phyloP scores from a whole-genome alignment of 2,329 filamentous ascomycete genomes.

The Hirsutella thompsonii region DNA sequence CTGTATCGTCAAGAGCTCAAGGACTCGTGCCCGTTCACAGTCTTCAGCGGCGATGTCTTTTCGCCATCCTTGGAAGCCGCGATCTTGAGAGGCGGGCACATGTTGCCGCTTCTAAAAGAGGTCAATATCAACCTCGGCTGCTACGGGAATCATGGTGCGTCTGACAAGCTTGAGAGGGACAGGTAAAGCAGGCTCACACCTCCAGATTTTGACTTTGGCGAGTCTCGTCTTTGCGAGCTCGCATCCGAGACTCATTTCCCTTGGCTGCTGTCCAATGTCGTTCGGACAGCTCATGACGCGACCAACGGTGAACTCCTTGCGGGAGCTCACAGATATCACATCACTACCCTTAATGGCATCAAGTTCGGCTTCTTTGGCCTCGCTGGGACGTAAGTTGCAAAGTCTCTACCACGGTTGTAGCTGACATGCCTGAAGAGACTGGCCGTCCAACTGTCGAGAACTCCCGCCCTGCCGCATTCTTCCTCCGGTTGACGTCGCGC shows the following conservation, averaged over 20 bases:
- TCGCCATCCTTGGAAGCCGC: constrained; percentile 7
- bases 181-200: too few relatives aligned
- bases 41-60: constrained; percentile 8
- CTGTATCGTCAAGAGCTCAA: neutral
- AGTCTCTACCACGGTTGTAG: neutral
- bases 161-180: too few relatives aligned
- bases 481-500: constrained; percentile 4
- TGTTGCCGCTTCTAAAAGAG: constrained; percentile 3
- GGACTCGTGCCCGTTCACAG: neutral
- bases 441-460: constrained; percentile 6
- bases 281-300: neutral
- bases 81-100: constrained; percentile 6
- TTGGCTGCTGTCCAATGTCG: constrained; percentile 6
- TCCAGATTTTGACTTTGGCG: constrained; percentile 6
- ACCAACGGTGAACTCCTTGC: constrained; percentile 3
- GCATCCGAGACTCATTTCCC: constrained; percentile 2
- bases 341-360: constrained; percentile 1
- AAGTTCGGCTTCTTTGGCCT: constrained; percentile 7
- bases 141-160: constrained; percentile 6
- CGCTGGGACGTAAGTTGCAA: constrained; percentile 4
- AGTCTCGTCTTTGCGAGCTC: constrained; percentile 3
- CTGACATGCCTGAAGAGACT: constrained; percentile 3
- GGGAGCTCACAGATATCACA: constrained; percentile 2
- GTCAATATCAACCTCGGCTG: constrained; percentile 5
- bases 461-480: constrained; percentile 5